These are phyloP conservation scores for Ceratocystis destructans DNA, from an alignment of 2,329 filamentous ascomycete species.

Conservation along the genomic window DNA sequence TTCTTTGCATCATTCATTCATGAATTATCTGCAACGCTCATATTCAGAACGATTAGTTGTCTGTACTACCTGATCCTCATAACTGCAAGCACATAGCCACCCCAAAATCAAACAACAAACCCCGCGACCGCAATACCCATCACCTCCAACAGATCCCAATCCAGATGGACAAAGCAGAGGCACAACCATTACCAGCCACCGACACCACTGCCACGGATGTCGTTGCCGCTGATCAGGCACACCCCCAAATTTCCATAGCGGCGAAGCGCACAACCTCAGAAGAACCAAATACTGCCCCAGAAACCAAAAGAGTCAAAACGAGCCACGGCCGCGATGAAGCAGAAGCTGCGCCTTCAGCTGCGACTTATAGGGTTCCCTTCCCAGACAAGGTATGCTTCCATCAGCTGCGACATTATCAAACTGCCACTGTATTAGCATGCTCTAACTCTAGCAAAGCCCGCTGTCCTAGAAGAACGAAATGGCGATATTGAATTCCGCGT, in stretches of 20 bases:
- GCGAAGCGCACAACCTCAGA: constrained; percentile 4
- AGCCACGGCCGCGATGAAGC: not conserved
- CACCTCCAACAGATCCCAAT: not conserved
- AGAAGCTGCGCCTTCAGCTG: not conserved
- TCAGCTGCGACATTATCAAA: not conserved
- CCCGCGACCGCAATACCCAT: not conserved
- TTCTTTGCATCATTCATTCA: too few species aligned
- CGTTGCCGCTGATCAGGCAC: not conserved
- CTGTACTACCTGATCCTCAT: too few species aligned
- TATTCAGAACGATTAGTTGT: too few species aligned
- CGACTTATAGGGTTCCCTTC: not conserved
- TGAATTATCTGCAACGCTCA: too few species aligned
- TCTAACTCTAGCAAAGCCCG: constrained; percentile 41
- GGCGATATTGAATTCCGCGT: constrained; percentile 95
- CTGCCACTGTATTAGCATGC: not conserved
- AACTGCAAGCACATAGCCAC: not conserved
- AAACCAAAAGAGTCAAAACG: constrained; percentile 1
- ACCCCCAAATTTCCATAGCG: not conserved
- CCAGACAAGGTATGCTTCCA: not conserved
- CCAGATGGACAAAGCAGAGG: not conserved
- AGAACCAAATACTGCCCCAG: constrained; percentile 1
- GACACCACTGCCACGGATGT: not conserved
- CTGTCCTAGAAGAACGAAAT: constrained; percentile 82
- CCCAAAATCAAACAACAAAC: not conserved
- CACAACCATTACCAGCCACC: not conserved